Evolutionary conservation across 192 early-diverging fungal genomes (phyloP), one percentile per base, ranked within the genome.

Genomic region (Pilobolus umbonatus): DNA sequence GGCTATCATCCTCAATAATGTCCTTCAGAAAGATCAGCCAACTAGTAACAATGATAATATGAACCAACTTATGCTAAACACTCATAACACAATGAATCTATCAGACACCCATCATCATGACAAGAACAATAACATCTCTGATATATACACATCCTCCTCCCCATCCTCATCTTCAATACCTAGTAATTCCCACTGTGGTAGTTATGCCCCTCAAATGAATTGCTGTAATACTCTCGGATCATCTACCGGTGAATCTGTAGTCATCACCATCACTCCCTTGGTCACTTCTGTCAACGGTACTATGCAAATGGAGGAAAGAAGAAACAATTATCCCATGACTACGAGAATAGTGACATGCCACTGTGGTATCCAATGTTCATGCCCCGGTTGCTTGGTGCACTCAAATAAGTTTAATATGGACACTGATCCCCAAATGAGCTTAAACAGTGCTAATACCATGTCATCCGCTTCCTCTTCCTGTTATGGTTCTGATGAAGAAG

Each of bases 301-400:
- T 11, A 39, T 35, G 35, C 21, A 32, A 24, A 19, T 35, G 52
- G 31, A 54, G n/a, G 31, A 32, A 0, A 21, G 26, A 11, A 8
- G 12, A 54, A 38, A 5, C 11, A 29, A 54, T 4, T 32, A 54
- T 4, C 15, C 28, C 21, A 54, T 35, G 0, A 56, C 17, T 4
- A 64, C 43, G 7, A 43, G 62, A n/a, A 47, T 64, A 12, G 44
- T 64, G 10, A 64, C 62, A 8, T 64, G 62, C 7, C 34, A 55
- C 28, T 64, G 62, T 30, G 62, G 62, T 10, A 22, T 17, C 4
- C 21, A 30, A 29, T 64, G 62, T 48, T 39, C 28, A 5, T 64
- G 62, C 24, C 40, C 54, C 15, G 62, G 62, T 2, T 64, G 62
- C 53, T 45, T 64, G 32, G 62, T 64, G 34, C 62, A 64, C 29